Evolutionary conservation across 352 stramenopile species (phyloP).

Genomic region (Pythium biforme): DNA sequence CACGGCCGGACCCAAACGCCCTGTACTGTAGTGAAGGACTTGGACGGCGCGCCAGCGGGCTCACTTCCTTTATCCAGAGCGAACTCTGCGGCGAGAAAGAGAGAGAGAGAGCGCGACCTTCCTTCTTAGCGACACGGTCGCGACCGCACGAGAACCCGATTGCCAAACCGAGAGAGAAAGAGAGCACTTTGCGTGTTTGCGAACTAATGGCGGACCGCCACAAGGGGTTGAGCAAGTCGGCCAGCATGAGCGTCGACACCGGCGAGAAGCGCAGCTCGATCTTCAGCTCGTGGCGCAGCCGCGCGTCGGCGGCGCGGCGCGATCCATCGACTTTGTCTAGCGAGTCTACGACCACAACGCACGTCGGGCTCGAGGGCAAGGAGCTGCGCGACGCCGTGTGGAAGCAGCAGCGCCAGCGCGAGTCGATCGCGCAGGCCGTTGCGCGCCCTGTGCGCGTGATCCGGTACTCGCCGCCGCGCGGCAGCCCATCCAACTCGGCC

Average conservation of each 20-base stretch:
- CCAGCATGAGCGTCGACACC: constrained; percentile 15
- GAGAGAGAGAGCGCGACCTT: too few relatives aligned
- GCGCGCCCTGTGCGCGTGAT: constrained; percentile 24
- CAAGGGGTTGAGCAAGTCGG: constrained; percentile 12
- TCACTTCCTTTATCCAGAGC: too few relatives aligned
- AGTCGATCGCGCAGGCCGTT: not conserved
- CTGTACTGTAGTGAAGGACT: too few relatives aligned
- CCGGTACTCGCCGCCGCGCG: constrained; percentile 21
- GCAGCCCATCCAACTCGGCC: not conserved
- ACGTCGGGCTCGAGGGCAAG: constrained; percentile 20
- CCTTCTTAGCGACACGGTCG: too few relatives aligned
- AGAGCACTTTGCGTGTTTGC: too few relatives aligned
- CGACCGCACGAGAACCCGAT: too few relatives aligned
- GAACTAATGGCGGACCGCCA: constrained; percentile 11
- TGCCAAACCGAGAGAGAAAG: too few relatives aligned
- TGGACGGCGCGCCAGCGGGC: too few relatives aligned
- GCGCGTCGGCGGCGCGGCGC: constrained; percentile 2
- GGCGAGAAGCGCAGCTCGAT: constrained; percentile 9
- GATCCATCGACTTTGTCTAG: not conserved
- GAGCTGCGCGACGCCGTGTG: constrained; percentile 28
- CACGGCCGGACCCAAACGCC: too few relatives aligned
- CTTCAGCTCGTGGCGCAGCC: constrained; percentile 22
- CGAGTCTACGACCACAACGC: not conserved
- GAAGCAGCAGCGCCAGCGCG: constrained; percentile 24
- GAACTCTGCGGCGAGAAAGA: too few relatives aligned